Base-by-base conservation (phyloP, 225 moss, liverwort and hornwort species). In the Sphagnum contortum region DNA sequence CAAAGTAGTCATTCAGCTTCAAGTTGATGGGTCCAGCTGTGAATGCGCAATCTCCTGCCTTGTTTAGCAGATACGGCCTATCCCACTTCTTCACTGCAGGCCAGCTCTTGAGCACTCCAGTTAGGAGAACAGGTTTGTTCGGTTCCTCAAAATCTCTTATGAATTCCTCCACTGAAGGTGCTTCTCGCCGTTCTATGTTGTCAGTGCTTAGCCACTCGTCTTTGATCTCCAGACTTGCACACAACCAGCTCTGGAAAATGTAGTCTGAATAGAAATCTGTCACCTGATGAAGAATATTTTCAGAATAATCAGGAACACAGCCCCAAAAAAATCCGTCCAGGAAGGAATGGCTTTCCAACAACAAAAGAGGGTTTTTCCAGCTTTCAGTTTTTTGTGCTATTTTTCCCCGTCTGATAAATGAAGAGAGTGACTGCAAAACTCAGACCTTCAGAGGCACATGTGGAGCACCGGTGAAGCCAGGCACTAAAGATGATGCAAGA, bases 181-280 rank as follows among this genome's bases (percentile, higher is more conserved):
- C 74, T 12, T 70, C 69, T 4, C 89, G 77, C 13, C 72, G 79
- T 60, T 85, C 89, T 29, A 92, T 92, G 64, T 81, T 90, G 76
- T 96, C 90, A 29, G 69, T 77, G 47, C 47, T 79, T 9, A 96
- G 66, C 92, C 96, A 92, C 14, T 92, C 92, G 5, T 74, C 13
- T 74, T 80, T 92, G n/a, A 96, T 79, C 75, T 92, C 88, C 3
- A 96, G 80, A 62, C 88, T 96, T 53, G 96, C 96, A 66, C 96
- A 96, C 60, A 96, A 64, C 96, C 92, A 96, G 74, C 90, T 96
- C 59, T 96, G 96, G 66, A 96, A 96, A 49, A 92, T 83, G 55
- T 78, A 87, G 64, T 96, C 96, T 3, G 96, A 96, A 61, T 88
- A 96, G 70, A 92, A 96, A 48, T 87, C 75, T 44, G 80, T 80